phyloP scores from a whole-genome alignment of 306 rosid genomes.

The Cicer arietinum region DNA sequence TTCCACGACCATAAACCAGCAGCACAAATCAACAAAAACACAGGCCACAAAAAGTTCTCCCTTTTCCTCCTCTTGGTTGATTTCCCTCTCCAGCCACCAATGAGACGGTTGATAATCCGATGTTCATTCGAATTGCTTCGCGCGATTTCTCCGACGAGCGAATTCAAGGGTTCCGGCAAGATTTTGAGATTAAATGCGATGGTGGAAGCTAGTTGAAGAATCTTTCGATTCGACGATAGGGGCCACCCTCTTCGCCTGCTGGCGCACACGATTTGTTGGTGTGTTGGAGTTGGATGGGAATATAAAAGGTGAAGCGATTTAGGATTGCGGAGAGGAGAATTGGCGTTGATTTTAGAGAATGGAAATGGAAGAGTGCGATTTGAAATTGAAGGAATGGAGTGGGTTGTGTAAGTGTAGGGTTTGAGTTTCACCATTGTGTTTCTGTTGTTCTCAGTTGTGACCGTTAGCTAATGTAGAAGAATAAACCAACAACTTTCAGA shows the following conservation, averaged over 20 bases:
- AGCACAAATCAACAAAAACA: slow-evolving; percentile 18
- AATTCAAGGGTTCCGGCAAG: slow-evolving; percentile 54
- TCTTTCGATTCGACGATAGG: slow-evolving; percentile 37
- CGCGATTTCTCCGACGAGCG: slow-evolving; percentile 43
- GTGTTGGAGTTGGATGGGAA: background rate
- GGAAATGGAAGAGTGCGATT: slow-evolving; percentile 14
- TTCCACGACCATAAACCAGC: slow-evolving; percentile 47
- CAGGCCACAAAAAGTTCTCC: background rate
- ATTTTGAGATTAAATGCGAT: slow-evolving; percentile 50
- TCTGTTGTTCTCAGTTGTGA: background rate
- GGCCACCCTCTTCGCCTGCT: slow-evolving; percentile 3
- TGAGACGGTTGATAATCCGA: slow-evolving; percentile 18
- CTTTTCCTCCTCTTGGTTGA: background rate
- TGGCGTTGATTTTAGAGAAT: background rate
- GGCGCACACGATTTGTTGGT: slow-evolving; percentile 30
- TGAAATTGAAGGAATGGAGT: background rate
- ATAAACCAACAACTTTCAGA: background rate
- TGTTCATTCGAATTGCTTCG: slow-evolving; percentile 9
- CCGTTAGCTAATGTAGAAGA: slow-evolving; percentile 33
- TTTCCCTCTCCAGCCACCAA: slow-evolving; percentile 34
- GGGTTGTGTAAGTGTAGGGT: slow-evolving; percentile 36
- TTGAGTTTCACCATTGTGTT: slow-evolving; percentile 37
- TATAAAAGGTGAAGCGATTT: background rate
- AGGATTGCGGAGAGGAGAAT: slow-evolving; percentile 3
- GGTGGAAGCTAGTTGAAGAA: slow-evolving; percentile 52